These are phyloP conservation scores for Rhodomyrtus tomentosa DNA, from an alignment of 345 rosid genomes.

Conservation along the genomic window DNA sequence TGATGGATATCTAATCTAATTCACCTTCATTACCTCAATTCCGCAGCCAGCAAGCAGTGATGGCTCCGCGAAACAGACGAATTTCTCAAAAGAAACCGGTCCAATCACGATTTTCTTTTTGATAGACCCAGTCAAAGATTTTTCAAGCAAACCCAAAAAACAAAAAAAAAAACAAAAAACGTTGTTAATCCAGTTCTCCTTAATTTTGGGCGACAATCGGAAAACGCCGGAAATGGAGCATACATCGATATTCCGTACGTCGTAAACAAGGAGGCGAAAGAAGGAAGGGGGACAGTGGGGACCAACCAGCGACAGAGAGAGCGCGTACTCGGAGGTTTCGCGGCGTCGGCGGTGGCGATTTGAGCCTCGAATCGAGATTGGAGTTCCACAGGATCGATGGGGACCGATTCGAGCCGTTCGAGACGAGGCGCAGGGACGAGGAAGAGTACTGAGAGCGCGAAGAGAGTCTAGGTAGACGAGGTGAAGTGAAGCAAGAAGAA, in stretches of 20 bases:
- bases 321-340: neutral
- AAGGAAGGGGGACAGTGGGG: neutral
- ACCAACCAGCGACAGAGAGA: conserved; percentile 4
- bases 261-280: neutral
- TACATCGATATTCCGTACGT: neutral
- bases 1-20: neutral
- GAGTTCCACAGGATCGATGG: neutral
- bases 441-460: neutral
- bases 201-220: neutral
- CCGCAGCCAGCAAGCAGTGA: neutral
- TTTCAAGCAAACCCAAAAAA: neutral
- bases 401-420: neutral
- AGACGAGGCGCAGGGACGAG: neutral
- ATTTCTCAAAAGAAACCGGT: neutral
- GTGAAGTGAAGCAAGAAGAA: neutral
- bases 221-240: neutral
- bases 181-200: neutral
- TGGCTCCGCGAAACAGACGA: neutral
- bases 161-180: neutral
- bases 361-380: neutral
- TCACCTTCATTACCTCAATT: neutral
- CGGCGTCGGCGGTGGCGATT: neutral
- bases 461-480: neutral
- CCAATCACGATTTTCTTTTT: neutral
- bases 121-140: neutral